Evolutionary conservation across 208 protist genomes (phyloP).

Genomic region (Leishmania aethiopica): DNA sequence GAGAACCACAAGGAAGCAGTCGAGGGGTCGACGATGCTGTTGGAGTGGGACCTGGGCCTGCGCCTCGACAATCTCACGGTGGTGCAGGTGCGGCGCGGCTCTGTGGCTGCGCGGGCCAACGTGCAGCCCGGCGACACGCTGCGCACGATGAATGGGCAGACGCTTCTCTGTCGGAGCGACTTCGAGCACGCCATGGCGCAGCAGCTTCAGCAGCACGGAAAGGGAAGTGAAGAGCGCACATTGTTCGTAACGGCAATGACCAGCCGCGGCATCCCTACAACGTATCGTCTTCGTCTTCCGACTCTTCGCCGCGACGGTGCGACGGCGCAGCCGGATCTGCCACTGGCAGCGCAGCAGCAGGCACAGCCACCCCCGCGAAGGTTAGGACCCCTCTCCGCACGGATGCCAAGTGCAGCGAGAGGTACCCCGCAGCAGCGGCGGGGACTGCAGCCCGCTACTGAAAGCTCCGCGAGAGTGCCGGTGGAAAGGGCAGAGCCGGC

Average conservation of each 20-base stretch:
- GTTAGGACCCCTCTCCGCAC: background rate
- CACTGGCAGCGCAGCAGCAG: background rate
- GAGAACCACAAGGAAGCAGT: background rate
- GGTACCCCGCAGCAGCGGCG: background rate
- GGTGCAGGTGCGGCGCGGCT: constrained; percentile 5
- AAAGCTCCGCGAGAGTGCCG: background rate
- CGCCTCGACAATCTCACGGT: constrained; percentile 19
- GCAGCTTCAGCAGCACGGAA: constrained; percentile 10
- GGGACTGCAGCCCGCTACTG: background rate
- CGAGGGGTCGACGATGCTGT: background rate
- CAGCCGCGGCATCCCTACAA: constrained; percentile 18
- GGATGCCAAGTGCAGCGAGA: background rate
- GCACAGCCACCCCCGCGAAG: background rate
- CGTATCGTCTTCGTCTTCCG: constrained; percentile 27
- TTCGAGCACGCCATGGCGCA: constrained; percentile 8
- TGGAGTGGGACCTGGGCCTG: constrained; percentile 25
- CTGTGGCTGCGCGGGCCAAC: constrained; percentile 30
- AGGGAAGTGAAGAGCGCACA: background rate
- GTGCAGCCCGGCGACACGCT: constrained; percentile 35
- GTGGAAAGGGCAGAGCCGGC: background rate
- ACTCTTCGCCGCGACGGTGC: background rate
- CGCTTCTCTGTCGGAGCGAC: constrained; percentile 16
- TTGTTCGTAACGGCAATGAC: constrained; percentile 25
- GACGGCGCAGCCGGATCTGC: background rate
- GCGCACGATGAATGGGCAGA: constrained; percentile 28